Conservation (phyloP, 176 grass and related monocot genomes). For the barley (Hordeum vulgare) region DNA sequence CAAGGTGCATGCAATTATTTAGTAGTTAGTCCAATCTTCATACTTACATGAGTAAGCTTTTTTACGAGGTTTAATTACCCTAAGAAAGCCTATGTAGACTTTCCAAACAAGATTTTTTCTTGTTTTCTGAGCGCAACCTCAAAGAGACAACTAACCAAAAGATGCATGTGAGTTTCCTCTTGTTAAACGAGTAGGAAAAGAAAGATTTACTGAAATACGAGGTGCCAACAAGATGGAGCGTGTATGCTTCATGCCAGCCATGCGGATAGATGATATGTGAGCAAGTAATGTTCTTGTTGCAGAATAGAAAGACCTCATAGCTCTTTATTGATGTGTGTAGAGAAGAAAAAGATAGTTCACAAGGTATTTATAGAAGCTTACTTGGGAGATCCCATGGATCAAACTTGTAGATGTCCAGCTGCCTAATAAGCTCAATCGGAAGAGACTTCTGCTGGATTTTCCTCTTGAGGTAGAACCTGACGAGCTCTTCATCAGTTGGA, state of each 20-base stretch:
- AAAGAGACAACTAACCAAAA: slow-evolving; percentile 7
- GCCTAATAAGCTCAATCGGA: slow-evolving; percentile 93
- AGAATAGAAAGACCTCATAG: not conserved
- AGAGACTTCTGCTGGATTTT: slow-evolving; percentile 92
- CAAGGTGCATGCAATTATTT: not conserved
- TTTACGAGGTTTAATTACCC: slow-evolving; percentile 8
- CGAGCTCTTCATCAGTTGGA: slow-evolving; percentile 96
- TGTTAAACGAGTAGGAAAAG: not conserved
- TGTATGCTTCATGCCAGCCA: not conserved
- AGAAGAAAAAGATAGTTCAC: not conserved
- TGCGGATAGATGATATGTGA: not conserved
- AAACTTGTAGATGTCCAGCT: slow-evolving; percentile 98
- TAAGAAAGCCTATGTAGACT: too few species aligned
- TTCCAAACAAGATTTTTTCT: too few species aligned
- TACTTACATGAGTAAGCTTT: slow-evolving; percentile 3
- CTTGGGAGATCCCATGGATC: slow-evolving; percentile 99
- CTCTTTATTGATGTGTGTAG: not conserved
- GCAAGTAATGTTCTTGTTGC: not conserved
- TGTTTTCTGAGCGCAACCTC: too few species aligned
- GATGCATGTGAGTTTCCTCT: not conserved
- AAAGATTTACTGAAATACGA: not conserved
- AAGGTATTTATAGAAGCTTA: slow-evolving; percentile 41
- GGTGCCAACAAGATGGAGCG: not conserved
- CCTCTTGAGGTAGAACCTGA: slow-evolving; percentile 92
- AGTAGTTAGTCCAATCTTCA: not conserved